phyloP scores from a whole-genome alignment of 2,329 filamentous ascomycete genomes.

The Cryphonectria japonica region DNA sequence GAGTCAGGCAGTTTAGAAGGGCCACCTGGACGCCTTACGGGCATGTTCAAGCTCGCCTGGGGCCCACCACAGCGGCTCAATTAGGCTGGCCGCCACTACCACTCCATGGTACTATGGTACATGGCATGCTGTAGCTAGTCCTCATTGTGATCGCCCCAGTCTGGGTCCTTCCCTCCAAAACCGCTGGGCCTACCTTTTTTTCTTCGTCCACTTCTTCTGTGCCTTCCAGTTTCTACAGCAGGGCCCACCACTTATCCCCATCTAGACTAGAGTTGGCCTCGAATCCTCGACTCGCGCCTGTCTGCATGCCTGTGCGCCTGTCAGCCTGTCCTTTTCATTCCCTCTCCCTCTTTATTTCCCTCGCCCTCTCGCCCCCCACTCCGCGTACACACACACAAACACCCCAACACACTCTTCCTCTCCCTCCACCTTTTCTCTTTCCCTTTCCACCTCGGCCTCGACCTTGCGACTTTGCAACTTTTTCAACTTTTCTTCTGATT shows the following conservation, averaged over 20 bases:
- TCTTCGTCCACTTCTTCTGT: not conserved
- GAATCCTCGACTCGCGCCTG: constrained; percentile 10
- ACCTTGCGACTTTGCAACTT: constrained; percentile 7
- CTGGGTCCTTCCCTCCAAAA: not conserved
- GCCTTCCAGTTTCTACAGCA: not conserved
- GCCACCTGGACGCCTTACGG: not conserved
- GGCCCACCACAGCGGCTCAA: not conserved
- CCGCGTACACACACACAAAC: not conserved
- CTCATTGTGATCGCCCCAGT: constrained; percentile 12
- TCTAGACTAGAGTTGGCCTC: constrained; percentile 1
- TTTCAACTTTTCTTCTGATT: constrained; percentile 4
- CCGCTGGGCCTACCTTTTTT: not conserved
- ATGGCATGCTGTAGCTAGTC: not conserved
- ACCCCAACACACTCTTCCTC: not conserved
- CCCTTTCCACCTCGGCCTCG: constrained; percentile 22
- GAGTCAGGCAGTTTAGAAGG: constrained; percentile 3
- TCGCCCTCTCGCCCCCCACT: not conserved
- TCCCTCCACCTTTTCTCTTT: constrained; percentile 19
- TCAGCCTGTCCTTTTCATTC: not conserved
- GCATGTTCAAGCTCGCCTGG: not conserved
- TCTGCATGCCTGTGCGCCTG: not conserved
- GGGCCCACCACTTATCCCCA: not conserved
- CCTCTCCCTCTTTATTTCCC: not conserved
- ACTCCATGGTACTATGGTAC: not conserved
- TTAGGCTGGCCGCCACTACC: not conserved